Conservation (phyloP, 148 eudicot species). For the Polygonum maritimum region DNA sequence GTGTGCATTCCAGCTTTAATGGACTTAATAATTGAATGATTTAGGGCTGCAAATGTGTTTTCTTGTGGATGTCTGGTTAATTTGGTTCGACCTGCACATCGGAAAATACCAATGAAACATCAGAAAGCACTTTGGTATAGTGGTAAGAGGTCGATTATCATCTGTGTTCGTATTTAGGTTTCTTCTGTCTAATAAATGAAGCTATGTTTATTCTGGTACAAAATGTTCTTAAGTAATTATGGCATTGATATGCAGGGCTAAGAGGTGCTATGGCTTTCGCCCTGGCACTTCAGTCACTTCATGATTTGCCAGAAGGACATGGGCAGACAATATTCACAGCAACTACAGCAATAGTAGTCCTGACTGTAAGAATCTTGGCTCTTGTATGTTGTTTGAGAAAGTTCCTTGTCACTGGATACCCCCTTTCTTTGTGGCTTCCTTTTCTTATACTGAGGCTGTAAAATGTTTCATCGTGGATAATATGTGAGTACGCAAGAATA, state of each 20-base stretch:
- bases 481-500: not conserved
- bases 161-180: not conserved
- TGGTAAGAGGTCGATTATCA: constrained; percentile 39
- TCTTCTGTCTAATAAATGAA: not conserved
- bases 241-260: constrained; percentile 51
- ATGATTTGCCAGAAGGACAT: constrained; percentile 98
- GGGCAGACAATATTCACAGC: constrained; percentile 98
- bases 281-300: constrained; percentile 94
- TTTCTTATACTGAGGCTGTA: not conserved
- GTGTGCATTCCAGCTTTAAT: not conserved
- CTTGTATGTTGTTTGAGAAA: not conserved
- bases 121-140: constrained; percentile 99
- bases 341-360: constrained; percentile 93
- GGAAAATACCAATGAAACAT: constrained; percentile 83
- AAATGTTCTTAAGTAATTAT: constrained; percentile 3
- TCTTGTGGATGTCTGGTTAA: constrained; percentile 89
- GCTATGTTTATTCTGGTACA: not conserved
- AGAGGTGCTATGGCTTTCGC: constrained; percentile 99
- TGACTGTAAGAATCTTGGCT: constrained; percentile 53
- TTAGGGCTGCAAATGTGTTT: constrained; percentile 93
- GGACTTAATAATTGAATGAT: constrained; percentile 14
- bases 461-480: not conserved
- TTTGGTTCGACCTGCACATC: constrained; percentile 70
- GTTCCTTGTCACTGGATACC: not conserved
- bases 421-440: not conserved